A percentile compares a stretch with the other conserved stretches of the same genome.
Evolutionary conservation across 805 yeast genomes (phyloP).

Genomic region (Candida awuae): DNA sequence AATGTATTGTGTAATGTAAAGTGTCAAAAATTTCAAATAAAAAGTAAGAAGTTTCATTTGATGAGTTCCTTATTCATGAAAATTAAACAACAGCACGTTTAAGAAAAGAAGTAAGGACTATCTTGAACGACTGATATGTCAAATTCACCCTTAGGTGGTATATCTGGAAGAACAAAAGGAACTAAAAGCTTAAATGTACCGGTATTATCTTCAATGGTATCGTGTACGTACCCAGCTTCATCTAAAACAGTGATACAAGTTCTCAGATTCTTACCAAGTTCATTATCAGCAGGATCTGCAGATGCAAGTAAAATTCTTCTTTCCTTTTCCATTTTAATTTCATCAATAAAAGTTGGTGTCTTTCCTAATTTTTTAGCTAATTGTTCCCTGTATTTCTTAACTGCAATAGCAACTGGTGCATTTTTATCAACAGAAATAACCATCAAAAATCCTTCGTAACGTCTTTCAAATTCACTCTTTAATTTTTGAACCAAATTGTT

Average conservation of each 20-base stretch:
- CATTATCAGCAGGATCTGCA: slow-evolving; percentile 39
- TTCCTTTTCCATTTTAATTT: slow-evolving; percentile 59
- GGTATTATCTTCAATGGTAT: slow-evolving; percentile 15
- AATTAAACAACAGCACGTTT: too few species aligned
- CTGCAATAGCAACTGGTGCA: slow-evolving; percentile 42
- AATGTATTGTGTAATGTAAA: too few species aligned
- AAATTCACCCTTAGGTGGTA: slow-evolving; percentile 77
- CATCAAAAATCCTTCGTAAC: slow-evolving; percentile 68
- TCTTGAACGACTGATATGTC: slow-evolving; percentile 66
- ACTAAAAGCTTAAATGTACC: slow-evolving; percentile 40
- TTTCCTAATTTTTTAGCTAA: slow-evolving; percentile 45
- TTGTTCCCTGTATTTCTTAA: slow-evolving; percentile 42
- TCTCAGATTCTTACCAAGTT: slow-evolving; percentile 45
- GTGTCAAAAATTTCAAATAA: too few species aligned
- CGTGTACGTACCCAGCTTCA: slow-evolving; percentile 17
- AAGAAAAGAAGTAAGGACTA: slow-evolving; percentile 71
- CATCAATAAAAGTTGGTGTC: slow-evolving; percentile 59
- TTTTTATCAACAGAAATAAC: slow-evolving; percentile 45
- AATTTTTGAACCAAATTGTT: slow-evolving; percentile 64
- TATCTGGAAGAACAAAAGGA: slow-evolving; percentile 62
- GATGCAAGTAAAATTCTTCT: slow-evolving; percentile 51
- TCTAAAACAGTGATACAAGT: slow-evolving; percentile 62
- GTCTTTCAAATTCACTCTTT: slow-evolving; percentile 67
- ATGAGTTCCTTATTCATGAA: too few species aligned
- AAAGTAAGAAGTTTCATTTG: too few species aligned